Conservation (phyloP, 106 monocot species). For the Platanthera zijinensis region DNA sequence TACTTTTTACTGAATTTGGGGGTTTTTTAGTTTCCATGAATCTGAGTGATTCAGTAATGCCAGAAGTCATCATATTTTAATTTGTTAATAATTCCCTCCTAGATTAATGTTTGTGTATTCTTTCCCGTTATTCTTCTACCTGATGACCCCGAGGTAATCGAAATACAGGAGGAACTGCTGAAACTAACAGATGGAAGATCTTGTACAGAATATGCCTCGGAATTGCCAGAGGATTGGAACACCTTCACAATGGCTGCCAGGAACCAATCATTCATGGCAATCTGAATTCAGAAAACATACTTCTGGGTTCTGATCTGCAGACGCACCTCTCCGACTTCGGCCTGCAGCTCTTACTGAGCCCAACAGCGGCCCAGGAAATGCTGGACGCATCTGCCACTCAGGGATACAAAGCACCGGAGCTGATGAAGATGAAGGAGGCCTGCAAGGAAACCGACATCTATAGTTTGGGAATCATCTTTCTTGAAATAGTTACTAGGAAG, state of each 20-base stretch:
- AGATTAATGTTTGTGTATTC: background rate
- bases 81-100: background rate
- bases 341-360: slow-evolving; percentile 65
- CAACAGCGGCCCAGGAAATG: slow-evolving; percentile 63
- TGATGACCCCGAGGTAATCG: background rate
- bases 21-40: background rate
- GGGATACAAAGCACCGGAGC: slow-evolving; percentile 87
- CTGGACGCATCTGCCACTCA: slow-evolving; percentile 54
- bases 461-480: slow-evolving; percentile 72
- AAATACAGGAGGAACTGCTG: slow-evolving; percentile 42
- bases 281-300: slow-evolving; percentile 73
- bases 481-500: slow-evolving; percentile 70
- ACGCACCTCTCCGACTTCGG: slow-evolving; percentile 83
- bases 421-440: slow-evolving; percentile 82
- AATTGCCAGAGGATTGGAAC: slow-evolving; percentile 68
- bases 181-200: slow-evolving; percentile 64
- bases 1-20: background rate
- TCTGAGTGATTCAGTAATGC: background rate
- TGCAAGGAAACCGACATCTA: slow-evolving; percentile 68
- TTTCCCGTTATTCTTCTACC: background rate
- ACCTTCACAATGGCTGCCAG: slow-evolving; percentile 62
- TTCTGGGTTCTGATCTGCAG: slow-evolving; percentile 48
- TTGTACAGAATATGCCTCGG: slow-evolving; percentile 56
- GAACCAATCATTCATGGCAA: slow-evolving; percentile 81
- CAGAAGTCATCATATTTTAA: background rate